These are phyloP conservation scores for Blastocystis sp. DNA, from an alignment of 352 stramenopile species.

Conservation along the genomic window DNA sequence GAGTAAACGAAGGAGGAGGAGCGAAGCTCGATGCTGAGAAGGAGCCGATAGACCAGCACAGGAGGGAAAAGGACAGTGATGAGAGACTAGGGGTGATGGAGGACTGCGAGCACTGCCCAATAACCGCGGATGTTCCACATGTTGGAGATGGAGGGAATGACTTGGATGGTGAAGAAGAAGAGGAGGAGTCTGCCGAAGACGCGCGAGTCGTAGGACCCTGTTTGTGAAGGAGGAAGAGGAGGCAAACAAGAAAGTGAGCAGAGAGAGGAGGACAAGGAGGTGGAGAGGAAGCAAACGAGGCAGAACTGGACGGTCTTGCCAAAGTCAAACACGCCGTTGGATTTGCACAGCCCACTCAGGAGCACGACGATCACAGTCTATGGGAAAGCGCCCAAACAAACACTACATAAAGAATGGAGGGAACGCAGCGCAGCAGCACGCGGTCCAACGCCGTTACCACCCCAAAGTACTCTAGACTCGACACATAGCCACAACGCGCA, in stretches of 20 bases:
- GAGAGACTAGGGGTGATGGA: background rate
- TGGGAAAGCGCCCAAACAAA: background rate
- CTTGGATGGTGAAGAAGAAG: conserved; percentile 22
- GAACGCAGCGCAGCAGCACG: background rate
- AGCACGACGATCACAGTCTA: background rate
- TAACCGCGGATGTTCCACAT: conserved; percentile 46
- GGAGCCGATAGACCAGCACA: conserved; percentile 10
- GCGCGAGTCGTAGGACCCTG: background rate
- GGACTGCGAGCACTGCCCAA: background rate
- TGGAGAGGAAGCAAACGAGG: conserved; percentile 23
- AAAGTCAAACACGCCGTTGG: background rate
- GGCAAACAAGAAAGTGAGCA: conserved; percentile 35
- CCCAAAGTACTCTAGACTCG: background rate
- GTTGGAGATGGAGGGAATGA: conserved; percentile 35
- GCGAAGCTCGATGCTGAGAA: conserved; percentile 29
- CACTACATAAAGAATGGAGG: conserved; percentile 36
- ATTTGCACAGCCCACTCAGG: conserved; percentile 37
- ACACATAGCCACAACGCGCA: conserved; percentile 34
- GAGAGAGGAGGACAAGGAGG: conserved; percentile 5
- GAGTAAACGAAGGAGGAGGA: conserved; percentile 17
- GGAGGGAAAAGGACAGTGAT: conserved; percentile 34
- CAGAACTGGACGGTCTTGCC: conserved; percentile 21
- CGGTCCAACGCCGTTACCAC: background rate
- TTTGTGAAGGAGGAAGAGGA: background rate
- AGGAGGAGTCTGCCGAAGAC: conserved; percentile 2